Evolutionary conservation across 2,329 filamentous ascomycete species (phyloP), one percentile per base, ranked within the genome.

Genomic region (Cercospora berteroae): DNA sequence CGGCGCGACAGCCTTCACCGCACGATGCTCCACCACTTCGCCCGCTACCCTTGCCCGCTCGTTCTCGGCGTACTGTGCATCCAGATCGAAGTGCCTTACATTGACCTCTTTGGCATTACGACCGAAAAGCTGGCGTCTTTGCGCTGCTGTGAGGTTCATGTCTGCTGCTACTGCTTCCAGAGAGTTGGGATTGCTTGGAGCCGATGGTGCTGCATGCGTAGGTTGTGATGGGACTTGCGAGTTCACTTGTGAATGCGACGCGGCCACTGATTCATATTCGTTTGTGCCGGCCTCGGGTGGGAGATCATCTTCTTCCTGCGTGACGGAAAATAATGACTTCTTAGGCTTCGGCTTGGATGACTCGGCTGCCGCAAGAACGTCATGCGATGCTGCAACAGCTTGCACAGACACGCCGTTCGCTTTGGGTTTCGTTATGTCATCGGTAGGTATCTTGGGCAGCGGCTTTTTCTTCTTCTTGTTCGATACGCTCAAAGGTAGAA

Each of bases 11-110:
- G 89, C 83, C 61, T 93, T 90, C 65, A 97, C 89, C 7, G 93
- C 91, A 74, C 94, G 94, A 80, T 96, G 91, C 60, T 88, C 72
- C 63, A 89, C 78, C 75, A 88, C 83, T 77, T 93, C 88, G 75
- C 91, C 90, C 60, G 87, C 82, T 18, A 88, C 86, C 10, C 92
- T 87, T 23, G 96, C 77, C 72, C 85, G 84, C 80, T 97, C 91
- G 78, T 98, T 98, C 74, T 91, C 88, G 25, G 86, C 87, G 79
- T 98, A 98, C 81, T 97, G 94, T 66, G 84, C 82, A 77, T 96
- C 93, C 71, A 93, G 94, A 80, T 96, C 92, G 85, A 97, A 97
- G 75, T 90, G 93, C 70, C 94, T 85, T 42, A 97, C 85, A 52
- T 87, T 89, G 7, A 81, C 70, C 64, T 79, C 79, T 36, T 78